These are phyloP conservation scores for Turnera subulata DNA, from an alignment of 345 rosid genomes.

Conservation along the genomic window DNA sequence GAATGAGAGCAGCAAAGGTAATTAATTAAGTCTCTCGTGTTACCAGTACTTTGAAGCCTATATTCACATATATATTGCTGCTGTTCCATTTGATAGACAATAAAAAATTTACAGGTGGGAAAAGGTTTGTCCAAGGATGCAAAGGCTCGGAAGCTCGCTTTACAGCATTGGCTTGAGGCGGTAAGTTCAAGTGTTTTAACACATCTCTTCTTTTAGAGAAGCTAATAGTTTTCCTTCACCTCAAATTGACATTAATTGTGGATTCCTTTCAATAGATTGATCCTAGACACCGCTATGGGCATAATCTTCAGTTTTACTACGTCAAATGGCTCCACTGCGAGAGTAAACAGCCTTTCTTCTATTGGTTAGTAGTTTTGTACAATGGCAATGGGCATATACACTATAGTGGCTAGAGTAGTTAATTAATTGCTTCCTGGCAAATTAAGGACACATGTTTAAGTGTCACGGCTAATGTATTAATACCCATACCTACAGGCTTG, in stretches of 20 bases:
- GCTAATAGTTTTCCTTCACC: conserved; percentile 5
- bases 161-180: conserved; percentile 97
- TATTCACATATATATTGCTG: too few relatives aligned
- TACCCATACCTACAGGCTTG: conserved; percentile 61
- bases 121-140: conserved; percentile 84
- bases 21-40: too few relatives aligned
- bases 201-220: not conserved
- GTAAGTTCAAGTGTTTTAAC: conserved; percentile 38
- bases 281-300: conserved; percentile 95
- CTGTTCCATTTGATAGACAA: too few relatives aligned
- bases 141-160: conserved; percentile 80
- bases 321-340: conserved; percentile 80
- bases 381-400: not conserved
- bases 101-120: conserved; percentile 50
- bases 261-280: conserved; percentile 55
- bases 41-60: not conserved
- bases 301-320: conserved; percentile 88
- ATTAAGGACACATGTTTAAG: too few relatives aligned
- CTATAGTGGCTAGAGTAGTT: not conserved
- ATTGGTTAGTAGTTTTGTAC: conserved; percentile 51
- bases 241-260: conserved; percentile 9
- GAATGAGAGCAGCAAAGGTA: conserved; percentile 86
- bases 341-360: conserved; percentile 82
- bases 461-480: conserved; percentile 13
- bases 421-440: too few relatives aligned